Conservation (phyloP, 2,329 filamentous ascomycete genomes). For the Arthrobotrys pseudoclavata region DNA sequence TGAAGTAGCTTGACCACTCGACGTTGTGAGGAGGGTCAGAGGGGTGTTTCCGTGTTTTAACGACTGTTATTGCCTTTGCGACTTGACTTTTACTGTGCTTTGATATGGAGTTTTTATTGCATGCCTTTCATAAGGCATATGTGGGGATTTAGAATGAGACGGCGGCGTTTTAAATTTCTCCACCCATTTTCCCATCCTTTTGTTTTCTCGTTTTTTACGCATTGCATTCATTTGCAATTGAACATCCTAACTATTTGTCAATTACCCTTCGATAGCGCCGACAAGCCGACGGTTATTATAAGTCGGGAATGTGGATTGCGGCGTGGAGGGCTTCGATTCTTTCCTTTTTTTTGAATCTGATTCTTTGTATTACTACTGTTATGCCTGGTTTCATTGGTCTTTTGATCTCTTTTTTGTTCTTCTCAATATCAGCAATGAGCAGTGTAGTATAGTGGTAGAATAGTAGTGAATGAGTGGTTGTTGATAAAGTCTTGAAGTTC, state of each 20-base stretch:
- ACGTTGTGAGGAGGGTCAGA: not conserved
- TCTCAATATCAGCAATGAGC: not conserved
- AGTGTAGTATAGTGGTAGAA: conserved; percentile 15
- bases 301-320: conserved; percentile 28
- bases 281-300: conserved; percentile 41
- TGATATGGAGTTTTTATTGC: conserved; percentile 46
- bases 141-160: conserved; percentile 47
- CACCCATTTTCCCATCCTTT: conserved; percentile 14
- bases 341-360: not conserved
- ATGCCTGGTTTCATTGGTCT: conserved; percentile 20
- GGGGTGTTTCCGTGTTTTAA: not conserved
- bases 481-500: not conserved
- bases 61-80: conserved; percentile 27
- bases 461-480: not conserved
- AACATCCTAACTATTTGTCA: conserved; percentile 16
- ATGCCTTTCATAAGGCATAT: conserved; percentile 9
- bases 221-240: conserved; percentile 16
- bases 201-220: conserved; percentile 7
- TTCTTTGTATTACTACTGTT: conserved; percentile 41
- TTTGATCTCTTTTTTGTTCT: conserved; percentile 1
- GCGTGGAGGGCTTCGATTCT: conserved; percentile 55
- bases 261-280: conserved; percentile 46
- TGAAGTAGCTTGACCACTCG: conserved; percentile 26
- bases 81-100: conserved; percentile 14
- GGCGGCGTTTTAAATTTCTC: conserved; percentile 47